Evolutionary conservation across 257 asterid genomes (phyloP).

Genomic region (Penstemon davidsonii): DNA sequence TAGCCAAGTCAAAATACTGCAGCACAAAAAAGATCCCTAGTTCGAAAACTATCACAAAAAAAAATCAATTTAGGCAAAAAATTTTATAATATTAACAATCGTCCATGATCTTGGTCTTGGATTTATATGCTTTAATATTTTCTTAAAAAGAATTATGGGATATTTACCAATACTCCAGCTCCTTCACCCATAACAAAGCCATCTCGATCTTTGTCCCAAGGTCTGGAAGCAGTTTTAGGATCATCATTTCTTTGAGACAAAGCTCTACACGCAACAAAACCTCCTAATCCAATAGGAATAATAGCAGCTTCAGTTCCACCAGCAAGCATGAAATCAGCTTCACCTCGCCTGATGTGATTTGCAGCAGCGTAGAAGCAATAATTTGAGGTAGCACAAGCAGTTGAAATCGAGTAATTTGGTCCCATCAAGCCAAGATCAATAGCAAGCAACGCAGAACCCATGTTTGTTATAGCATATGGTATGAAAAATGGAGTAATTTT

Average conservation of each 20-base stretch:
- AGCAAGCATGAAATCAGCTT: constrained; percentile 68
- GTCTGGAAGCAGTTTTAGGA: constrained; percentile 69
- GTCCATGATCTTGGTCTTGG: neutral
- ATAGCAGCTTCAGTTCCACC: constrained; percentile 75
- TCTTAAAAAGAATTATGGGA: neutral
- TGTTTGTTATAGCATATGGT: constrained; percentile 53
- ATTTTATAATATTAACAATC: neutral
- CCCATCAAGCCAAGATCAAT: constrained; percentile 74
- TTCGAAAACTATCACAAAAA: neutral
- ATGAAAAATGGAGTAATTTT: constrained; percentile 53
- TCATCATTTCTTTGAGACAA: constrained; percentile 70
- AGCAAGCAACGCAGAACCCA: constrained; percentile 60
- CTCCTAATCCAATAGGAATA: constrained; percentile 57
- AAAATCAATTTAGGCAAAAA: too few relatives aligned
- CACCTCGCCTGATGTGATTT: constrained; percentile 66
- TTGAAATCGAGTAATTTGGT: constrained; percentile 67
- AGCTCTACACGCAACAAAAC: constrained; percentile 75
- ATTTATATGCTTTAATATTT: too few relatives aligned
- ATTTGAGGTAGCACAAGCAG: constrained; percentile 76
- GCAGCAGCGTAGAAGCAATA: constrained; percentile 72
- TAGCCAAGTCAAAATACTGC: neutral
- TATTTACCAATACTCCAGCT: constrained; percentile 57
- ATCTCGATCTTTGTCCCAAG: constrained; percentile 67
- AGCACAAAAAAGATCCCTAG: too few relatives aligned
- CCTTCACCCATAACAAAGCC: constrained; percentile 71